Percentiles rank a stretch among this genome's conserved stretches.
These are phyloP conservation scores for Graphilbum ipis-grandicollis DNA, from an alignment of 2,329 filamentous ascomycete genomes.

Conservation along the genomic window DNA sequence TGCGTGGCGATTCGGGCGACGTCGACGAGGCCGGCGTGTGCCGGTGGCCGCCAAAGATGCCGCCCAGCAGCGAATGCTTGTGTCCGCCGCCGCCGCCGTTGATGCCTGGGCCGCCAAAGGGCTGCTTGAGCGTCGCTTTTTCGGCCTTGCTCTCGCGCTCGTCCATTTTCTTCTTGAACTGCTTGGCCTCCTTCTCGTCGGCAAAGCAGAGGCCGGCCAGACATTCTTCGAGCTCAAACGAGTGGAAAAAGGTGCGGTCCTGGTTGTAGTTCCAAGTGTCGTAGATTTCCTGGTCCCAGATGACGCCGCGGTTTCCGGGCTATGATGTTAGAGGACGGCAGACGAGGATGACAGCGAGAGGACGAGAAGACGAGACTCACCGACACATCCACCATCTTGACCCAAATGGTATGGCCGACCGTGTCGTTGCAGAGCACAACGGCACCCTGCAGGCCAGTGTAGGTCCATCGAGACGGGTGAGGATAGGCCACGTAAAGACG, in stretches of 20 bases:
- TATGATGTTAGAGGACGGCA: conserved; percentile 15
- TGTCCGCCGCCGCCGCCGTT: conserved; percentile 16
- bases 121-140: conserved; percentile 65
- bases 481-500: conserved; percentile 88
- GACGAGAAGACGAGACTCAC: conserved; percentile 30
- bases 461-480: conserved; percentile 73
- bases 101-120: conserved; percentile 40
- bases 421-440: conserved; percentile 83
- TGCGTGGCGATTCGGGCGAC: conserved; percentile 38
- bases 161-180: conserved; percentile 94
- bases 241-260: conserved; percentile 93
- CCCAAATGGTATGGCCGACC: conserved; percentile 89
- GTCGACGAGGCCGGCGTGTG: conserved; percentile 31
- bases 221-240: conserved; percentile 89
- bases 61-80: conserved; percentile 33
- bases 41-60: conserved; percentile 42
- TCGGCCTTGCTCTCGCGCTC: conserved; percentile 90
- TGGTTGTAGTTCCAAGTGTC: conserved; percentile 92
- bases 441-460: conserved; percentile 84
- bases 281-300: conserved; percentile 97
- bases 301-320: conserved; percentile 65
- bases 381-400: conserved; percentile 94
- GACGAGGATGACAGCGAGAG: conserved; percentile 1
- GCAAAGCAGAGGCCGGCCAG: conserved; percentile 80
- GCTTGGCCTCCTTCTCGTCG: conserved; percentile 94